phyloP scores from a whole-genome alignment of 2,329 filamentous ascomycete genomes.

The Pseudogymnoascus sp. region DNA sequence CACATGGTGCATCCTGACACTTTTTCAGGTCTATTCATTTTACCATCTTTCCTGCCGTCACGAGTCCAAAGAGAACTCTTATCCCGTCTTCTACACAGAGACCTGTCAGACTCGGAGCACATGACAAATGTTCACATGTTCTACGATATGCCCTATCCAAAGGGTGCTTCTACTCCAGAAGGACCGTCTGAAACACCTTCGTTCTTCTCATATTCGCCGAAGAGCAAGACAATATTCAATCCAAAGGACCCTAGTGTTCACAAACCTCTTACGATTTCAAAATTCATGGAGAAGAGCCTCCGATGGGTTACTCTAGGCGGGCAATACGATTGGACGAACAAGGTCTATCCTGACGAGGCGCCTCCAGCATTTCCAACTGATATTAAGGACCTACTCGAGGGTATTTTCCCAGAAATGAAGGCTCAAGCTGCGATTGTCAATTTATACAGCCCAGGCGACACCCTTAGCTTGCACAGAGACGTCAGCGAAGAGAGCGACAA shows the following conservation, averaged over 20 bases:
- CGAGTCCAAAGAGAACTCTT: slow-evolving; percentile 61
- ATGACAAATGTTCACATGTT: slow-evolving; percentile 87
- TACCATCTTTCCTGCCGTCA: slow-evolving; percentile 66
- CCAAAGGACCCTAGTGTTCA: slow-evolving; percentile 70
- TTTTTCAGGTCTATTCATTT: slow-evolving; percentile 62
- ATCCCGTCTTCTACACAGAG: slow-evolving; percentile 64
- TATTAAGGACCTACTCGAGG: slow-evolving; percentile 56
- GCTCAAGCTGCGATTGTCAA: slow-evolving; percentile 92
- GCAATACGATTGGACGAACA: slow-evolving; percentile 92
- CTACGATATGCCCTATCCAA: slow-evolving; percentile 59
- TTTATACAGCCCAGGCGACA: slow-evolving; percentile 83
- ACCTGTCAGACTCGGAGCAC: slow-evolving; percentile 65
- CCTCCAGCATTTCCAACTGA: slow-evolving; percentile 70
- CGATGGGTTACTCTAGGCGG: slow-evolving; percentile 93
- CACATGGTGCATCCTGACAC: slow-evolving; percentile 14
- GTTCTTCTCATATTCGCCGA: slow-evolving; percentile 45
- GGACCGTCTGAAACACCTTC: slow-evolving; percentile 29
- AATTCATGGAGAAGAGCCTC: slow-evolving; percentile 69
- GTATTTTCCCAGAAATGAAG: slow-evolving; percentile 65
- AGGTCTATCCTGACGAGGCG: slow-evolving; percentile 61
- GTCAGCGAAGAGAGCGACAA: slow-evolving; percentile 77
- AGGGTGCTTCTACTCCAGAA: neutral
- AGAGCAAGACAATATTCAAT: slow-evolving; percentile 44
- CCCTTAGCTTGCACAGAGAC: slow-evolving; percentile 85
- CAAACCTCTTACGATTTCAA: slow-evolving; percentile 59